Conservation (phyloP, 225 moss, liverwort and hornwort genomes). For the Pseudoscleropodium purum region DNA sequence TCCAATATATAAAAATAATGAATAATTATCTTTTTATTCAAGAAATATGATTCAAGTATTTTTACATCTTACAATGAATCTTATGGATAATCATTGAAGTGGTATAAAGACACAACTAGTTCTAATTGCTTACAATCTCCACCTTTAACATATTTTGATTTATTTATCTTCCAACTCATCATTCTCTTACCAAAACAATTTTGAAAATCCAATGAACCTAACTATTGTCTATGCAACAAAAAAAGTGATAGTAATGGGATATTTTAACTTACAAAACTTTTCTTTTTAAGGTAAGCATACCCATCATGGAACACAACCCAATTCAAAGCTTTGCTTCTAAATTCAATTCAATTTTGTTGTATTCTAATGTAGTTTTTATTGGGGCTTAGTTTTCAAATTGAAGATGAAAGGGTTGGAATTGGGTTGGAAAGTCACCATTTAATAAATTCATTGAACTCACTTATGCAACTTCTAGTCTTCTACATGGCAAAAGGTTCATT, state of each 20-base stretch:
- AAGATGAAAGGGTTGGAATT: too few relatives aligned
- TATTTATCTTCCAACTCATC: background rate
- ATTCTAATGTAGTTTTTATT: background rate
- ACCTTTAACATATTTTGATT: background rate
- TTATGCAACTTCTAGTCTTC: too few relatives aligned
- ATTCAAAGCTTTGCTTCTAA: rapidly evolving
- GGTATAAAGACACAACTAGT: background rate
- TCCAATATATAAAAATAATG: too few relatives aligned
- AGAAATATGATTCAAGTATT: background rate
- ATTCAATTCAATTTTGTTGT: background rate
- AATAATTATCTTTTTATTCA: background rate
- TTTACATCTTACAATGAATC: background rate
- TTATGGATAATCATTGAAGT: background rate
- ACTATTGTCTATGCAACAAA: background rate
- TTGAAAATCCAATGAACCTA: background rate
- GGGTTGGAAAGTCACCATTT: background rate
- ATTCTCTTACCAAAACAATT: background rate
- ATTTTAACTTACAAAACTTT: background rate
- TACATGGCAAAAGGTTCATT: background rate
- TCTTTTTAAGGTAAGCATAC: too few relatives aligned
- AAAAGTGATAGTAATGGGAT: background rate
- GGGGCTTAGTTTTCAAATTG: background rate
- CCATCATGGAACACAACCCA: rapidly evolving
- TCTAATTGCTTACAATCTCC: background rate
- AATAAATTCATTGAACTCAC: background rate